phyloP scores from a whole-genome alignment of 208 protist genomes.

The Plasmodiophora brassicae region DNA sequence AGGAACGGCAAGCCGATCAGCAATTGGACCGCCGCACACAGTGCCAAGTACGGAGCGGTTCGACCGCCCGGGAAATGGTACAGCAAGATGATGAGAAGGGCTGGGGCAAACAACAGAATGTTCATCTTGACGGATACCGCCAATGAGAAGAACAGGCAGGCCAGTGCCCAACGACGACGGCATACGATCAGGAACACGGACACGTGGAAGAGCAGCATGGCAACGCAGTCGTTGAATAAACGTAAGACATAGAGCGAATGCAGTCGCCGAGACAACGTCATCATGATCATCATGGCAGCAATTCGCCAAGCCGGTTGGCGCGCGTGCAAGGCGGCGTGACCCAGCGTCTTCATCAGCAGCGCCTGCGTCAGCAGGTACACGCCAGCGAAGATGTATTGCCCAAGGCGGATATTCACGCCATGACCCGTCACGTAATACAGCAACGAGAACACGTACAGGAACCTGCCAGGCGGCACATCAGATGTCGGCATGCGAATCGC shows the following conservation, averaged over 20 bases:
- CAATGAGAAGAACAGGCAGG: conserved; percentile 53
- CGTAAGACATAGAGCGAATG: conserved; percentile 74
- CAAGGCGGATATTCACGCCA: conserved; percentile 59
- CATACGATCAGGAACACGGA: neutral
- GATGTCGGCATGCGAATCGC: neutral
- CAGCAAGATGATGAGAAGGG: conserved; percentile 68
- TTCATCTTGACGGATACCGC: conserved; percentile 92
- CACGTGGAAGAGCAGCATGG: conserved; percentile 41
- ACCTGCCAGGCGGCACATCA: neutral
- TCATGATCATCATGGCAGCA: conserved; percentile 48
- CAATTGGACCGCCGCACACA: conserved; percentile 57
- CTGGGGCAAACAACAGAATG: conserved; percentile 80
- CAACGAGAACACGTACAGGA: neutral
- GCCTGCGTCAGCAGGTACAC: conserved; percentile 55
- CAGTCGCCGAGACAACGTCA: conserved; percentile 59
- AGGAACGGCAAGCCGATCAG: conserved; percentile 65
- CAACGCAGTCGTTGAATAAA: conserved; percentile 73
- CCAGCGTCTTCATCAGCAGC: conserved; percentile 60
- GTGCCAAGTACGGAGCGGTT: conserved; percentile 52
- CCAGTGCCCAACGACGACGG: conserved; percentile 39
- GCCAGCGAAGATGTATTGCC: conserved; percentile 61
- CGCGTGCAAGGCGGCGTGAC: neutral
- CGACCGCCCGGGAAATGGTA: conserved; percentile 41
- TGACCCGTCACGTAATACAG: neutral
- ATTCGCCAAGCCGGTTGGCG: neutral